Percentiles rank a stretch among this genome's conserved stretches.
Evolutionary conservation across 129 eudicot genomes (phyloP).

Genomic region (Saussurea involucrata): DNA sequence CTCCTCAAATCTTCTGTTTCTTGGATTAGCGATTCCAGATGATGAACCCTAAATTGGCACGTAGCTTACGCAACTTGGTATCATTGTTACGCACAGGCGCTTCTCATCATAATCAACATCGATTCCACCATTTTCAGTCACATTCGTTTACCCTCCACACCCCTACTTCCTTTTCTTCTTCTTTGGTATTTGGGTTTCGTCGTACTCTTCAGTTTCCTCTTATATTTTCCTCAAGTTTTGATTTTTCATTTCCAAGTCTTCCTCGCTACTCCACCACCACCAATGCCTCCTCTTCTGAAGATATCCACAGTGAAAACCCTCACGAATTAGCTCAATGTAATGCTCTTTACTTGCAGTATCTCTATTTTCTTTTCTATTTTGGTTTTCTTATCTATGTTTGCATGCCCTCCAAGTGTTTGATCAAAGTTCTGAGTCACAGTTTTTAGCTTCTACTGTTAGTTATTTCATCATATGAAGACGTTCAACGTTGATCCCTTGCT

Average conservation of each 20-base stretch:
- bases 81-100: slow-evolving; percentile 2
- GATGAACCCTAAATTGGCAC: slow-evolving; percentile 19
- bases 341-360: background rate
- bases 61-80: slow-evolving; percentile 7
- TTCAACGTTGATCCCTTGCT: background rate
- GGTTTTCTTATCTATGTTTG: background rate
- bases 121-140: slow-evolving; percentile 14
- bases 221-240: slow-evolving; percentile 12
- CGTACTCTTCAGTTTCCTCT: background rate
- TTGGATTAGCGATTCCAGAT: background rate
- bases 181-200: slow-evolving; percentile 11
- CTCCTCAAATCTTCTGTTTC: background rate
- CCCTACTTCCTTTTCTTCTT: background rate
- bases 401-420: slow-evolving; percentile 34
- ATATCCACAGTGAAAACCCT: slow-evolving; percentile 6
- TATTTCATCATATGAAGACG: background rate
- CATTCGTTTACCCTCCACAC: background rate
- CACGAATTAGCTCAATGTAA: slow-evolving; percentile 6
- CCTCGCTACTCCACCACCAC: slow-evolving; percentile 11
- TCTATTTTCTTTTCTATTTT: background rate
- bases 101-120: background rate
- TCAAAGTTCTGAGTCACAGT: slow-evolving; percentile 1
- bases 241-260: slow-evolving; percentile 2
- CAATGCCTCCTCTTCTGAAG: slow-evolving; percentile 11
- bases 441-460: background rate